Evolutionary conservation across 2,329 filamentous ascomycete genomes (phyloP), one percentile per base, ranked within the genome.

Genomic region (Fusarium tjaetaba): DNA sequence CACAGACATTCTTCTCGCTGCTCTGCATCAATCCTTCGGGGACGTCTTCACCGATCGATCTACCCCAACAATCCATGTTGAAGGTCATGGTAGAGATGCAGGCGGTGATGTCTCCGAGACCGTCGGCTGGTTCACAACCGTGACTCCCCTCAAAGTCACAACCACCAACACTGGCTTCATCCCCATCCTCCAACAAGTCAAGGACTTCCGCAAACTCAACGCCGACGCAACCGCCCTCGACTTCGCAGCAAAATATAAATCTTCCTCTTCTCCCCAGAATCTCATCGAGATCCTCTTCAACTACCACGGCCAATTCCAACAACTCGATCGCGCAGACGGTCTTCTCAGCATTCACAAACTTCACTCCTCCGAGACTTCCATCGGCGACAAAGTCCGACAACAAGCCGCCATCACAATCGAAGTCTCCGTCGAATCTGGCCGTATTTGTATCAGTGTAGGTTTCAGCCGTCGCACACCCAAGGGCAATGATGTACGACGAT

Each of bases 261-360:
- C n/a, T n/a, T n/a, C n/a, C n/a, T n/a, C n/a, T n/a, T n/a, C n/a
- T n/a, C n/a, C n/a, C 7, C 30, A 38, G 15, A 15, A n/a, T 1
- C 32, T 24, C 8, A n/a, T 51, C 3, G 56, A 59, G 15, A 48
- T 59, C 3, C 22, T 59, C 14, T 59, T 59, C 24, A 59, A 59
- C 24, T 59, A 59, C 24, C 56, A 59, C 32, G 56, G 56, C 10
- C 56, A 59, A 18, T 59, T 59, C 32, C 56, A 59, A n/a, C 56
- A 59, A 22, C 42, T 59, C 9, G 32, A 51, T 18, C 56, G 56
- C 20, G 24, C 24, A 24, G 42, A 38, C 6, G 56, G 56, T 9
- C 56, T 59, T 15, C 56, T 59, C 11, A 20, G 30, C 18, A 49
- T 59, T 5, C 30, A 59, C 24, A 51, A 51, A 11, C 30, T 59